Evolutionary conservation across 208 protist species (phyloP), one percentile per base, ranked within the genome.

Genomic region (Angomonas ambiguus): DNA sequence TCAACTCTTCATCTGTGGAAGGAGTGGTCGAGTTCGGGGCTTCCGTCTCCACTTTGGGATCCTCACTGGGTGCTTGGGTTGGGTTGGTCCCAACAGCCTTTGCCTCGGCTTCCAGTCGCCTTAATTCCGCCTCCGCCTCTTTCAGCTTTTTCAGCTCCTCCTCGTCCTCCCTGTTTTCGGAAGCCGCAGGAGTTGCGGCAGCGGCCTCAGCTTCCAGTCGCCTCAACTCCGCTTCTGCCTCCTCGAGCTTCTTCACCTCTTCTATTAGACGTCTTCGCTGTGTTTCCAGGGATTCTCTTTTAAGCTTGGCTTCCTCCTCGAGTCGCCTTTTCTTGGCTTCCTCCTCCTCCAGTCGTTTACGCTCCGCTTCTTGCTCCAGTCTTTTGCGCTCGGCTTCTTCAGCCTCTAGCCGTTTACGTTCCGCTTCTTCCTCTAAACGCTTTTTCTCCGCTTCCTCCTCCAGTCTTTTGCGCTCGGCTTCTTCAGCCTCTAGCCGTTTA

Each of bases 361-460:
- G 60, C 1, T 25, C 51, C 16, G 38, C 67, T 31, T 60, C 59
- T n/a, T 49, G 35, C 58, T 64, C 59, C 0, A 66, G 31, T 33
- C 41, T 22, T 35, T 56, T 51, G 33, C 64, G 24, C 59, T 61
- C 61, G 49, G 32, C 66, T 56, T 45, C 41, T 27, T 56, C 33
- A 51, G 32, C 41, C 27, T 63, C 38, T 33, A 16, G 51, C 62
- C 45, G 16, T 45, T 59, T 28, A 55, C 61, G 22, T 45, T 69
- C 49, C 51, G 68, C 60, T 61, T 66, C 2, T 24, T 41, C 48
- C 25, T 65, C 22, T 24, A 32, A 13, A 27, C 41, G n/a, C 38
- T 33, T 51, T 38, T 67, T 32, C 42, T 76, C 64, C 45, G 61
- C 53, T 56, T 67, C 11, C 28, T 1, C 31, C 38, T 71, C 53